Base-by-base conservation (phyloP, 805 yeast species). In the Candida nanaspora region DNA sequence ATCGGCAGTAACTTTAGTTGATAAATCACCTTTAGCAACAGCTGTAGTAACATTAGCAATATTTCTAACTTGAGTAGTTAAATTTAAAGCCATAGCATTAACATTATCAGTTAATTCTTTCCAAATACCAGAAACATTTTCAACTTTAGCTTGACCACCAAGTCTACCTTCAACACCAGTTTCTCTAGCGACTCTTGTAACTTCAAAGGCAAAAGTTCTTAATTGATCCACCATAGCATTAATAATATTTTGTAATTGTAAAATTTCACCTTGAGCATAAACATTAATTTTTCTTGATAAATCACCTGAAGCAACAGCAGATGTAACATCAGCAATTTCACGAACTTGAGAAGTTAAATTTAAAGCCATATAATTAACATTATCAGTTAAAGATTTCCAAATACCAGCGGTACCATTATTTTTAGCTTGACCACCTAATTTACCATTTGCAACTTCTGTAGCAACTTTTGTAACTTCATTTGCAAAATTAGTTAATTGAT, bases 291-390 rank as follows among this genome's bases (percentile, higher is more conserved):
- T 85, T 38, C 88, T 68, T 0, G 88, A 80, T 49, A 86, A 66
- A 59, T 86, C 95, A 52, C 95, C 95, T 44, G 78, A 72, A 6
- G 95, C 95, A 10, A 86, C 95, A 1, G 94, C 94, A 18, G 89
- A 70, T 6, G 94, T 86, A 28, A 86, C 95, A 51, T 85, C 94
- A 20, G 94, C 93, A 45, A 86, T 86, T 62, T 85, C 94, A 63
- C 95, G 65, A 26, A 78, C 95, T 63, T 86, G 95, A 45, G 84
- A 85, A 0, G 95, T 86, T 50, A 86, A 70, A 56, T 86, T 86
- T 30, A 80, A 68, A 6, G 95, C 95, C 95, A 86, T 86, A 41
- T 83, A 83, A 56, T 86, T 86, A 49, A 86, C 87, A 50, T 85
- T 85, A 53, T 84, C 89, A 20, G 88, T 82, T 45, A 86, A 74